phyloP scores from a whole-genome alignment of 2,329 filamentous ascomycete species.

The Colletotrichum musae region DNA sequence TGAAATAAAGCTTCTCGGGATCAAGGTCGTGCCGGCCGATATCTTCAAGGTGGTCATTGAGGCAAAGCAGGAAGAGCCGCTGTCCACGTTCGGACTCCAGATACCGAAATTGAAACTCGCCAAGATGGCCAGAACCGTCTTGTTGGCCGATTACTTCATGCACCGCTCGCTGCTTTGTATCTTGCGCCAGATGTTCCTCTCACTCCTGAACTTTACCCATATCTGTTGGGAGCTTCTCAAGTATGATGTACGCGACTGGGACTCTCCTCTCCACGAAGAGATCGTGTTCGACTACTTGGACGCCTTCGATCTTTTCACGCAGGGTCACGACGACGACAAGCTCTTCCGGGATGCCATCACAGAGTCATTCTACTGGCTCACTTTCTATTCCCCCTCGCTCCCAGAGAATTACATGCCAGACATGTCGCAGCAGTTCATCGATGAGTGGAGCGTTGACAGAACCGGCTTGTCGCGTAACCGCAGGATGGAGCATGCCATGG shows the following conservation, averaged over 20 bases:
- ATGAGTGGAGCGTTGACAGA: constrained; percentile 16
- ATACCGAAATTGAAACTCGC: constrained; percentile 25
- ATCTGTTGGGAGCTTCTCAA: constrained; percentile 18
- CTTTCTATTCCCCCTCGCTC: not conserved
- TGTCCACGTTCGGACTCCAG: not conserved
- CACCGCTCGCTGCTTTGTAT: constrained; percentile 34
- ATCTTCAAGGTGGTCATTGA: constrained; percentile 3
- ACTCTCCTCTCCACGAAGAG: constrained; percentile 4
- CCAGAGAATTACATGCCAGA: not conserved
- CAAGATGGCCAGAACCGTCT: not conserved
- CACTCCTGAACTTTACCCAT: constrained; percentile 14
- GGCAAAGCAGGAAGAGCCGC: not conserved
- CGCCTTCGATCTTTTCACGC: constrained; percentile 16
- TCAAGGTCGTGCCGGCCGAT: constrained; percentile 9
- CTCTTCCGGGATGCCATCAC: constrained; percentile 24
- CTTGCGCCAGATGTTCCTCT: constrained; percentile 29
- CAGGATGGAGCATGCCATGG: constrained; percentile 4
- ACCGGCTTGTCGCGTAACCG: not conserved
- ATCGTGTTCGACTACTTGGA: constrained; percentile 29
- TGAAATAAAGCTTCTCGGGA: constrained; percentile 33
- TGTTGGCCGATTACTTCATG: constrained; percentile 28
- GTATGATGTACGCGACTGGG: constrained; percentile 8
- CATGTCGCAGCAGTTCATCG: constrained; percentile 13
- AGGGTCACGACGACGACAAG: constrained; percentile 28
- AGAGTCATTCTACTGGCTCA: constrained; percentile 35